Base-by-base conservation (phyloP, 495 filamentous ascomycete genomes). In the Xylaria telfairii region DNA sequence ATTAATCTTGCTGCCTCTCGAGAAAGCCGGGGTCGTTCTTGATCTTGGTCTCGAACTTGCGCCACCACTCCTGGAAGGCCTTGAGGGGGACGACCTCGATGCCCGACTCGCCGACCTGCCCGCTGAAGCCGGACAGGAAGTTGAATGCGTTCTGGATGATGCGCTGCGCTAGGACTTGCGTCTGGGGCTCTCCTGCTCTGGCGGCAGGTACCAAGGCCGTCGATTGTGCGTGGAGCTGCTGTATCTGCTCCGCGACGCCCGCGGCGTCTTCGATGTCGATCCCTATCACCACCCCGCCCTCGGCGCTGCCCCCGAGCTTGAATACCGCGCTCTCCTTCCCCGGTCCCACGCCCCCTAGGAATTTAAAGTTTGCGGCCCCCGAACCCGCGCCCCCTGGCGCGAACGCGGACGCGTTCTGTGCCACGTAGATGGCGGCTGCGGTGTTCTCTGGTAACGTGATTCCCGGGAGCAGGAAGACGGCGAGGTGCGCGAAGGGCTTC, bases 121-220 rank as follows among this genome's bases (percentile, higher is more conserved):
- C 85, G 54, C 91, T 91, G 85, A 97, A 98, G 74, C 94, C 92
- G 28, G 95, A 90, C 54, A 99, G 83, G 78, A 97, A 98, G 80
- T 98, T 97, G 75, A 97, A 99, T n/a, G 94, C 95, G 79, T 97
- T 97, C 72, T 91, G 90, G 72, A 98, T 97, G 69, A 99, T 97
- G 68, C 93, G 83, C 83, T 97, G 94, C 61, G 96, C 96, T 19
- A 99, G 83, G 32, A 92, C 83, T 75, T 94, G 88, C 13, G 93
- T 95, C 44, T 86, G 82, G 5, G 88, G 78, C 30, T 81, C 77
- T 42, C 15, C 63, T n/a, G 9, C 26, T 4, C 37, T 53, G 12
- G 10, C 30, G 21, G 41, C 19, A n/a, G 12, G 39, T 19, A 70
- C 68, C 4, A 65, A 0, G 5, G 59, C 68, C 15, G 17, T 59